phyloP scores from a whole-genome alignment of 345 rosid genomes.

The Microthlaspi erraticum region DNA sequence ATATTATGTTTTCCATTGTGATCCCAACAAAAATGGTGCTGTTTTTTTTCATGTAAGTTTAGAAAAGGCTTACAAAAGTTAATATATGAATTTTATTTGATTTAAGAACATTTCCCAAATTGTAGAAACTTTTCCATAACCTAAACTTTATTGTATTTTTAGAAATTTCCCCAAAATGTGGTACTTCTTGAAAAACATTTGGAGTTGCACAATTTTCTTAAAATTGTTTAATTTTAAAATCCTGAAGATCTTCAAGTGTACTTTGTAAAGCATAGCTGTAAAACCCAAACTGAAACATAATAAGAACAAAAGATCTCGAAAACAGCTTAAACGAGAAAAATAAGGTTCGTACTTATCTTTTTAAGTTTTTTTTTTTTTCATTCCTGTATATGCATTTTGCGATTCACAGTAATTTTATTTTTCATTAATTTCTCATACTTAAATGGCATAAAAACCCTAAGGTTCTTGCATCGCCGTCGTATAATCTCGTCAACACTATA shows the following conservation, averaged over 20 bases:
- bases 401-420: constrained; percentile 13
- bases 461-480: constrained; percentile 97
- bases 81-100: background rate
- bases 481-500: constrained; percentile 58
- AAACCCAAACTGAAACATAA: constrained; percentile 33
- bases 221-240: background rate
- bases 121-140: background rate
- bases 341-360: constrained; percentile 37
- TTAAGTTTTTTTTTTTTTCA: background rate
- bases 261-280: constrained; percentile 18
- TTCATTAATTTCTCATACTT: constrained; percentile 46
- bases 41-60: too few species aligned
- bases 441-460: constrained; percentile 80
- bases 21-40: too few species aligned
- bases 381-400: background rate
- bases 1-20: too few species aligned
- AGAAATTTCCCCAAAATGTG: background rate
- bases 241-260: constrained; percentile 25
- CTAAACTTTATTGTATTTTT: background rate
- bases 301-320: constrained; percentile 27
- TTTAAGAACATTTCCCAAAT: background rate
- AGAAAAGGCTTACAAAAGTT: background rate
- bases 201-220: background rate
- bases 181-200: background rate
- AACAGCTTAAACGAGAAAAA: constrained; percentile 35